A percentile compares a stretch with the other conserved stretches of the same genome.
Conservation (phyloP, 2,329 filamentous ascomycete genomes). For the Penicillium frequentans region DNA sequence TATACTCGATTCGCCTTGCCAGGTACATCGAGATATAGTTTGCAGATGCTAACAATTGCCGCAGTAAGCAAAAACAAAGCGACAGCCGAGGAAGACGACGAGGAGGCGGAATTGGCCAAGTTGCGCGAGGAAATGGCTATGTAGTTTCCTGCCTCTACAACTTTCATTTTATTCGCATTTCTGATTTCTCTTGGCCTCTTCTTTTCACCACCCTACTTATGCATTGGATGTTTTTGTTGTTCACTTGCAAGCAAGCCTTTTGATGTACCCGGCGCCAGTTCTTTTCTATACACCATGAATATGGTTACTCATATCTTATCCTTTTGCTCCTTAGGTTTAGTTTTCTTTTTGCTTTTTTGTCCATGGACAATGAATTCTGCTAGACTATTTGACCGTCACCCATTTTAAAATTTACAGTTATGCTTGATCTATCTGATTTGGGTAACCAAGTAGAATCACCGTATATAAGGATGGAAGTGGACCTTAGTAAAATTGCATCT, state of each 20-base stretch:
- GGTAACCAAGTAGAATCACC: not conserved
- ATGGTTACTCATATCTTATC: conserved; percentile 2
- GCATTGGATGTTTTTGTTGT: conserved; percentile 18
- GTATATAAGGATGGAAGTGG: not conserved
- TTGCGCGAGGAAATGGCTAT: conserved; percentile 97
- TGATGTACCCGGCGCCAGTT: conserved; percentile 10
- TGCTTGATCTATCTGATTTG: not conserved
- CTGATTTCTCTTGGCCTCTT: not conserved
- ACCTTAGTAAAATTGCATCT: not conserved
- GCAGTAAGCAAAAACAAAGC: conserved; percentile 47
- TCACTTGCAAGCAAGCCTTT: conserved; percentile 18
- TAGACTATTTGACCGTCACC: not conserved
- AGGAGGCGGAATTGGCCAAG: conserved; percentile 90
- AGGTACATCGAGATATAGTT: not conserved
- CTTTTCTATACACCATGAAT: conserved; percentile 16
- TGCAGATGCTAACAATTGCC: conserved; percentile 6
- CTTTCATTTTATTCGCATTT: not conserved
- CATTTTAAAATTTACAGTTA: not conserved
- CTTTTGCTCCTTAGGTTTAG: not conserved
- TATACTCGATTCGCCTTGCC: not conserved
- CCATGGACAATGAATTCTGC: not conserved
- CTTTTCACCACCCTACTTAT: conserved; percentile 1
- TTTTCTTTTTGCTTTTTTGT: conserved; percentile 3
- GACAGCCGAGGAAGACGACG: conserved; percentile 77
- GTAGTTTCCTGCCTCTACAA: conserved; percentile 47